phyloP scores from a whole-genome alignment of 805 yeast genomes.

The Starmerella vaccinii region DNA sequence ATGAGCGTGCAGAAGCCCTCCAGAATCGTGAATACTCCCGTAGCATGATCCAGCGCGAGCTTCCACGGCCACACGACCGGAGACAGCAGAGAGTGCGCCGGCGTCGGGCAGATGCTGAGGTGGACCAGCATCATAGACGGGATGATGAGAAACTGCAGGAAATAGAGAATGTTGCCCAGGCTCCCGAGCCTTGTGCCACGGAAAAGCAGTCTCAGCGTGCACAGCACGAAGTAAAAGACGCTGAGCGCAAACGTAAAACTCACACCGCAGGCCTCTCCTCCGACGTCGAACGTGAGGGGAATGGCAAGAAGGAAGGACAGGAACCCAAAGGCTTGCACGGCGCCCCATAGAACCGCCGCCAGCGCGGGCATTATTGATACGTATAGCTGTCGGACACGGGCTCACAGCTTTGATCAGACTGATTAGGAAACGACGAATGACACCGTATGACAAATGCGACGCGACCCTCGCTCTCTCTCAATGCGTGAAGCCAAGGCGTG shows the following conservation, averaged over 20 bases:
- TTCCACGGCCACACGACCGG: conserved; percentile 58
- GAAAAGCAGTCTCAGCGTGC: conserved; percentile 54
- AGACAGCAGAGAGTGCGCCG: conserved; percentile 28
- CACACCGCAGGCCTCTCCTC: conserved; percentile 83
- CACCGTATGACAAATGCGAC: conserved; percentile 2
- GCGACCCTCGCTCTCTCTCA: too few species aligned
- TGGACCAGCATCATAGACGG: conserved; percentile 67
- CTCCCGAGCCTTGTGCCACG: conserved; percentile 33
- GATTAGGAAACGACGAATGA: neutral
- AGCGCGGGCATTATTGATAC: conserved; percentile 7
- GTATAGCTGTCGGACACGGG: neutral
- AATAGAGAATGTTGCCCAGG: conserved; percentile 42
- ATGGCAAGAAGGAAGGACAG: conserved; percentile 45
- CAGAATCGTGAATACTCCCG: conserved; percentile 76
- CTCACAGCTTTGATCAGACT: neutral
- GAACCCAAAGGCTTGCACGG: conserved; percentile 18
- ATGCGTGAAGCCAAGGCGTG: neutral
- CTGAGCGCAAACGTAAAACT: conserved; percentile 69
- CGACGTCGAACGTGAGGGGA: conserved; percentile 88
- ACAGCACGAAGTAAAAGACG: conserved; percentile 55
- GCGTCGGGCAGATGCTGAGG: conserved; percentile 29
- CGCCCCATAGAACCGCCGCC: conserved; percentile 10
- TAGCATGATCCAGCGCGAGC: conserved; percentile 58
- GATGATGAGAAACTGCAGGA: conserved; percentile 68
- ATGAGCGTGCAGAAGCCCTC: conserved; percentile 91